Base-by-base conservation (phyloP, 1,284 basidiomycete genomes). In the Phellopilus nigrolimitatus region DNA sequence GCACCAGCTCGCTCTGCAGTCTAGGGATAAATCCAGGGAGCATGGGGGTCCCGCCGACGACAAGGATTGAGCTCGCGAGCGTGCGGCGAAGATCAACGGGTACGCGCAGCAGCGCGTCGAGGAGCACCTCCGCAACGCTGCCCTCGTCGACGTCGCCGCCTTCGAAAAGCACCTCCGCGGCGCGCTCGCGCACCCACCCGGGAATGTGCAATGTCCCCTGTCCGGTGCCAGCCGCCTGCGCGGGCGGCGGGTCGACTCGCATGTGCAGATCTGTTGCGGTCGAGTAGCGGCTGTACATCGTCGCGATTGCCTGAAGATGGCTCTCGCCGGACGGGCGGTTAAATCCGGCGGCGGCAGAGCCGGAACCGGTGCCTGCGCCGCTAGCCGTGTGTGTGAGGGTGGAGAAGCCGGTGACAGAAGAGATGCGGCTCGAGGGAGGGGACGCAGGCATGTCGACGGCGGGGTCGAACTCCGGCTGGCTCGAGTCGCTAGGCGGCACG, bases 161-260 rank as follows among this genome's bases (percentile, higher is more conserved):
- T 62, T 92, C 91, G 58, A 97, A 97, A 1, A 98, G 71, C 3
- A 95, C 76, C 64, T 99, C 95, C 2, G 91, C 84, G 0, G 89
- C 89, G 6, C 94, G 76, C 64, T 97, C 94, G 31, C 95, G 72
- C 21, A 98, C 75, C 95, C 97, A 99, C 0, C 95, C 95, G 0
- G 95, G 95, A 36, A 99, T 81, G 38, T 88, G 73, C 31, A 98
- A 68, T 0, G 84, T 88, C 0, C 91, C 91, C n/a, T 74, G 68
- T 0, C 85, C 86, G 0, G 84, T 87, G 0, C 84, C 83, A 4
- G 71, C 70, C 4, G 70, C 70, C 59, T 80, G 81, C 17, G 77
- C 70, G 0, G 68, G 60, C 3, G 85, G 84, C 24, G 87, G 85
- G 19, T 74, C 67, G 13, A 90, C 83, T 3, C 73, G 75, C 64